Conservation (phyloP, 805 yeast genomes). For the Myxozyma mucilagina region DNA sequence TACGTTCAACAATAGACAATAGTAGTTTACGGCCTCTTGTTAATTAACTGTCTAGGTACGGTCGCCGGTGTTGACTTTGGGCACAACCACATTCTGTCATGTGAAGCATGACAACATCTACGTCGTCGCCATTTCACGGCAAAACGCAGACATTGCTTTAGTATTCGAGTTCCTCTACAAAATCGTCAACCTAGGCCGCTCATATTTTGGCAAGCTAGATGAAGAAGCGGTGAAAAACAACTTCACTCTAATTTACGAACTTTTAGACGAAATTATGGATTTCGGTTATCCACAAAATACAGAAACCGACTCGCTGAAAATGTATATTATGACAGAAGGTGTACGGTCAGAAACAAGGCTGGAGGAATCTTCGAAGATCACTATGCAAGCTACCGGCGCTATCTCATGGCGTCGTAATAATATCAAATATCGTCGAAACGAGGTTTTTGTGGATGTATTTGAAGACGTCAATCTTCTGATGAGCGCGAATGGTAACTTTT, state of each 20-base stretch:
- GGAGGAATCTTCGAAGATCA: slow-evolving; percentile 34
- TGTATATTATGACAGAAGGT: slow-evolving; percentile 42
- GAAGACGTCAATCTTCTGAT: slow-evolving; percentile 75
- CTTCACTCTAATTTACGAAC: slow-evolving; percentile 69
- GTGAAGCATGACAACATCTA: slow-evolving; percentile 64
- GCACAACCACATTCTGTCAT: slow-evolving; percentile 88
- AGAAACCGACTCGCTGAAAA: slow-evolving; percentile 50
- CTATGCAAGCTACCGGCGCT: slow-evolving; percentile 44
- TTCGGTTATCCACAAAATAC: slow-evolving; percentile 75
- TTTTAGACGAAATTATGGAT: slow-evolving; percentile 73
- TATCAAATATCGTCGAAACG: slow-evolving; percentile 77
- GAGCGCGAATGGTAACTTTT: slow-evolving; percentile 52
- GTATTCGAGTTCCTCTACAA: slow-evolving; percentile 77
- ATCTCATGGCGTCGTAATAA: slow-evolving; percentile 72
- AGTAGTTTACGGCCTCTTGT: not conserved
- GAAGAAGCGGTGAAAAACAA: slow-evolving; percentile 61
- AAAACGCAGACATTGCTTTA: slow-evolving; percentile 79
- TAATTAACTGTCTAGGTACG: slow-evolving; percentile 41
- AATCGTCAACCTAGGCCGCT: slow-evolving; percentile 55
- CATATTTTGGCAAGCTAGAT: slow-evolving; percentile 45
- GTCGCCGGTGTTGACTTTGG: slow-evolving; percentile 78
- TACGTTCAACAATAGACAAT: slow-evolving; percentile 32
- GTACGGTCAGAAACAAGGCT: slow-evolving; percentile 31
- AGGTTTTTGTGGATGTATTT: slow-evolving; percentile 70
- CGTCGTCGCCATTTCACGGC: slow-evolving; percentile 85